Base-by-base conservation (phyloP, 1,139 yeast species). In the Yamadazyma friedrichii region DNA sequence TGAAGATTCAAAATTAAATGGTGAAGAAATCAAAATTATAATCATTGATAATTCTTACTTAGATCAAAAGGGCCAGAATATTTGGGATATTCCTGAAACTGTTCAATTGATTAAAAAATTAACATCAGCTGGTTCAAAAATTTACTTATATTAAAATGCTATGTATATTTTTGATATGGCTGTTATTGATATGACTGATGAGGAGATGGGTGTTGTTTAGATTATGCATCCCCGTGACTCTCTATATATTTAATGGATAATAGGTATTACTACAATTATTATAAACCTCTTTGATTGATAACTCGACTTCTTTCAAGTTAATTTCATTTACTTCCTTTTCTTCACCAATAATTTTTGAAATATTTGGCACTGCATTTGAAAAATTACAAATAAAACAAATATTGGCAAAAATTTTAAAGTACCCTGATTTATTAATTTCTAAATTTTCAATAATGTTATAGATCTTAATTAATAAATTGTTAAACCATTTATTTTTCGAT, bases 31-130 rank as follows among this genome's bases (percentile, higher is more conserved):
- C 44, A 78, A 64, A 49, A 80, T 68, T 26, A 62, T 84, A 10
- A 71, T 84, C n/a, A 67, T 83, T 16, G 93, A 85, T 54, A 74
- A 79, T 37, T 66, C 85, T 4, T 80, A 76, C 52, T 66, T 84
- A 53, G 89, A 85, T 55, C 61, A 70, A 15, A 85, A 85, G 59
- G 66, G 72, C 42, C 83, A 82, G 50, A 78, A 75, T 45, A 67
- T 84, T 3, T 81, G 86, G 80, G 91, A 84, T 46, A 62, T 70
- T 30, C 64, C 65, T 29, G 83, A 76, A 45, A 72, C 79, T 6
- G 55, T 65, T 9, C 59, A 59, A 16, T 62, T 70, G 3, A 54
- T 78, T 42, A 73, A 71, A 47, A 59, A 55, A 8, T 62, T 79
- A 43, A 61, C 75, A 5, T 61, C 61, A 32, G 51, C 59, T 5